phyloP scores from a whole-genome alignment of 495 filamentous ascomycete species.

The Lasiosphaeris hirsuta region DNA sequence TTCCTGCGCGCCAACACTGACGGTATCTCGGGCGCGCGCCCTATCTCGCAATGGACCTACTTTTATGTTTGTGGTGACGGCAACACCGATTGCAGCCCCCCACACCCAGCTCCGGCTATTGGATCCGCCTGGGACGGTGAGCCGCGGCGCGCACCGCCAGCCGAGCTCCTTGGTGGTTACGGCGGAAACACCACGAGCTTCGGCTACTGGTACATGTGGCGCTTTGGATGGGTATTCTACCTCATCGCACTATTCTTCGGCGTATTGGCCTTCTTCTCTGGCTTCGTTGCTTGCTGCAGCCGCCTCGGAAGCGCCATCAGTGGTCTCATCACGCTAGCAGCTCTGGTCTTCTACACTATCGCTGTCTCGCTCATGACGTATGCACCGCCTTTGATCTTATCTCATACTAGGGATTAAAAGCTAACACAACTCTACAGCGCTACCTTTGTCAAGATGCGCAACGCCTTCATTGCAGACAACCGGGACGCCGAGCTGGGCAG shows the following conservation, averaged over 20 bases:
- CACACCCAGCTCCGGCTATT: constrained; percentile 44
- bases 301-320: constrained; percentile 47
- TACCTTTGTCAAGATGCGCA: constrained; percentile 71
- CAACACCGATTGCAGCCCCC: constrained; percentile 45
- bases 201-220: constrained; percentile 55
- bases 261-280: constrained; percentile 51
- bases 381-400: constrained; percentile 12
- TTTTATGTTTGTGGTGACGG: constrained; percentile 62
- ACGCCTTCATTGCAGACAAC: constrained; percentile 59
- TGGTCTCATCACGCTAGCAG: constrained; percentile 33
- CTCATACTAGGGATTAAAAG: not conserved
- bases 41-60: constrained; percentile 79
- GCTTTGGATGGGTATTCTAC: constrained; percentile 70
- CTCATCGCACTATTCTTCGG: constrained; percentile 65
- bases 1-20: constrained; percentile 75
- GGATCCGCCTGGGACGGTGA: constrained; percentile 49
- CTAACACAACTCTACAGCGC: constrained; percentile 36
- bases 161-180: constrained; percentile 39
- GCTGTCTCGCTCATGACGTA: constrained; percentile 54
- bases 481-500: constrained; percentile 60
- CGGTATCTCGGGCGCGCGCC: constrained; percentile 61
- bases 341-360: constrained; percentile 44
- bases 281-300: constrained; percentile 48
- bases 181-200: constrained; percentile 47
- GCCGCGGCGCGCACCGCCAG: constrained; percentile 34